phyloP scores from a whole-genome alignment of 2,329 filamentous ascomycete species.

The Colletotrichum graminicola region DNA sequence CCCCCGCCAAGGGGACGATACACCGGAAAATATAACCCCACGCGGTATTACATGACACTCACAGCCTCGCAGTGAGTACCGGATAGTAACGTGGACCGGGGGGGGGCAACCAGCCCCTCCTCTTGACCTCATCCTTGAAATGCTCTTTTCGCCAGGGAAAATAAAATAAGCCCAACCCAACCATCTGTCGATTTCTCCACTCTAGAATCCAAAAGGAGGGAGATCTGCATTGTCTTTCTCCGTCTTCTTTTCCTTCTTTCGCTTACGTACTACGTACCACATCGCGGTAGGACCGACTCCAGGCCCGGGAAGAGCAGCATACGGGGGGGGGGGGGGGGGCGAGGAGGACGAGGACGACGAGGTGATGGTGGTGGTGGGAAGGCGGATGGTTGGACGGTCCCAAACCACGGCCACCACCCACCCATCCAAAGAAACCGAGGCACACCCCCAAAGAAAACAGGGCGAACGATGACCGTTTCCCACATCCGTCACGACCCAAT shows the following conservation, averaged over 20 bases:
- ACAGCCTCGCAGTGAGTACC: neutral
- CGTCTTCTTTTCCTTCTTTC: neutral
- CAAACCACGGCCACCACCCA: conserved; percentile 5
- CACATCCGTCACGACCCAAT: conserved; percentile 27
- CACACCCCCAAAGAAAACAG: conserved; percentile 20
- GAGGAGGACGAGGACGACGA: neutral
- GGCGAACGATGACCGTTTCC: conserved; percentile 40
- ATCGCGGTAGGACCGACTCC: neutral
- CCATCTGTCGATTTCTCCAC: neutral
- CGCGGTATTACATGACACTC: neutral
- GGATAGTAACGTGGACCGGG: neutral
- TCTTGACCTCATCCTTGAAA: neutral
- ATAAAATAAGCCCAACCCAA: neutral
- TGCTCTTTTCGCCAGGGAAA: neutral
- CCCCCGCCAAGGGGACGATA: neutral
- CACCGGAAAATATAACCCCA: neutral
- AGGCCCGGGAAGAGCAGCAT: neutral
- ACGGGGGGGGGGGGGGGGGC: neutral
- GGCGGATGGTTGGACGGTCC: neutral
- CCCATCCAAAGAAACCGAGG: conserved; percentile 1
- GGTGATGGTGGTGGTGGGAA: too few species aligned
- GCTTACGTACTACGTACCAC: neutral
- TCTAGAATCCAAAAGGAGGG: neutral
- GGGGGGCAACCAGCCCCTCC: neutral
- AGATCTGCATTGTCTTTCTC: neutral